phyloP scores from a whole-genome alignment of 495 filamentous ascomycete species.

The Aspergillus nidulans region DNA sequence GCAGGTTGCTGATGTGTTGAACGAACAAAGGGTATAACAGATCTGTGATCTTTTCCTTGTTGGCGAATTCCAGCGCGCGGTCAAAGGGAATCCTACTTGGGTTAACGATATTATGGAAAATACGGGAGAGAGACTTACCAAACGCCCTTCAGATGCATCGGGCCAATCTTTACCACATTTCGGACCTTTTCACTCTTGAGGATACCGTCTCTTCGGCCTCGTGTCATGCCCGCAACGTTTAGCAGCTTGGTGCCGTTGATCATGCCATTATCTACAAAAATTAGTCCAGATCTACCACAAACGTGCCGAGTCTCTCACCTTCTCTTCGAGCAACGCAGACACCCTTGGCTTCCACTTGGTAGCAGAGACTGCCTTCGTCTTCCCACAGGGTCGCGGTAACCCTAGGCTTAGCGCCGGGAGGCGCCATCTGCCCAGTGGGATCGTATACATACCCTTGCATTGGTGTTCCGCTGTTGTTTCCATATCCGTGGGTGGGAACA shows the following conservation, averaged over 20 bases:
- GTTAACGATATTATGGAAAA: slow-evolving; percentile 4
- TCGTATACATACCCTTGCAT: slow-evolving; percentile 64
- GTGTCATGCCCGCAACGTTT: slow-evolving; percentile 97
- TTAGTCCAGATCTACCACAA: background rate
- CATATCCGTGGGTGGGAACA: slow-evolving; percentile 43
- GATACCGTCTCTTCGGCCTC: slow-evolving; percentile 92
- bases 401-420: slow-evolving; percentile 96
- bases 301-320: slow-evolving; percentile 50
- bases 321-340: slow-evolving; percentile 94
- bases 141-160: slow-evolving; percentile 98
- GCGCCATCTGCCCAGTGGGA: slow-evolving; percentile 84
- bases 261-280: slow-evolving; percentile 92
- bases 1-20: slow-evolving; percentile 89
- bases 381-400: slow-evolving; percentile 98
- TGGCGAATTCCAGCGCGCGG: slow-evolving; percentile 92
- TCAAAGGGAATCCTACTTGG: slow-evolving; percentile 88
- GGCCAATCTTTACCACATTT: slow-evolving; percentile 97
- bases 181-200: slow-evolving; percentile 95
- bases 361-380: slow-evolving; percentile 95
- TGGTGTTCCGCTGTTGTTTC: slow-evolving; percentile 45
- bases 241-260: slow-evolving; percentile 97
- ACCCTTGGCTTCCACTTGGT: slow-evolving; percentile 94
- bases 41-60: slow-evolving; percentile 99
- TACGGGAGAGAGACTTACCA: slow-evolving; percentile 59
- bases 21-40: slow-evolving; percentile 93